These are phyloP conservation scores for Solanum ossicruentum DNA, from an alignment of 257 asterid genomes.

Conservation along the genomic window DNA sequence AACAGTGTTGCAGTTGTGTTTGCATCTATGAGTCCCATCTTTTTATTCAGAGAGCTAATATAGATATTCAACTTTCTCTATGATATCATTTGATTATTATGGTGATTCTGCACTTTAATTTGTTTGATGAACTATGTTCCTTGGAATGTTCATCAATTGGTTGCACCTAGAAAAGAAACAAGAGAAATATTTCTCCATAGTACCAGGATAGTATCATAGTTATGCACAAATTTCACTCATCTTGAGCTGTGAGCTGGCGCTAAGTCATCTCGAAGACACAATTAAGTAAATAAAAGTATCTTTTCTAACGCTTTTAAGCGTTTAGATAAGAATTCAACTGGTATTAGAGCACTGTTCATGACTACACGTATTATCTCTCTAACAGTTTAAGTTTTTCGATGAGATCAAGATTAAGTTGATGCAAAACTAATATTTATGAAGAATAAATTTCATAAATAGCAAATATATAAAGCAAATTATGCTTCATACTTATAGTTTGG, in stretches of 20 bases:
- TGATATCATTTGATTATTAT: background rate
- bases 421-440: background rate
- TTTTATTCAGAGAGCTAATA: background rate
- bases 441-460: too few species aligned
- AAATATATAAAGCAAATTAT: too few species aligned
- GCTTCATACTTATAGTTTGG: too few species aligned
- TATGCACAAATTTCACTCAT: background rate
- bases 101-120: background rate
- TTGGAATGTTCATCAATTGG: background rate
- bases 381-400: background rate
- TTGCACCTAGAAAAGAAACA: background rate
- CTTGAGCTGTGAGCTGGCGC: background rate
- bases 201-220: background rate
- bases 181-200: background rate
- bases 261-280: background rate
- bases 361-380: background rate
- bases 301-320: background rate
- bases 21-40: background rate
- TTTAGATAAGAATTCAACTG: background rate
- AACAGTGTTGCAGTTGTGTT: background rate
- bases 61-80: background rate
- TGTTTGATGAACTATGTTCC: background rate
- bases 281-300: background rate
- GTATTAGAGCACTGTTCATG: background rate
- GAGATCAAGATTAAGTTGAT: background rate